Percentiles rank a stretch among this genome's conserved stretches.
Evolutionary conservation across 2,329 filamentous ascomycete species (phyloP).

Genomic region (Neodidymelliopsis sp.): DNA sequence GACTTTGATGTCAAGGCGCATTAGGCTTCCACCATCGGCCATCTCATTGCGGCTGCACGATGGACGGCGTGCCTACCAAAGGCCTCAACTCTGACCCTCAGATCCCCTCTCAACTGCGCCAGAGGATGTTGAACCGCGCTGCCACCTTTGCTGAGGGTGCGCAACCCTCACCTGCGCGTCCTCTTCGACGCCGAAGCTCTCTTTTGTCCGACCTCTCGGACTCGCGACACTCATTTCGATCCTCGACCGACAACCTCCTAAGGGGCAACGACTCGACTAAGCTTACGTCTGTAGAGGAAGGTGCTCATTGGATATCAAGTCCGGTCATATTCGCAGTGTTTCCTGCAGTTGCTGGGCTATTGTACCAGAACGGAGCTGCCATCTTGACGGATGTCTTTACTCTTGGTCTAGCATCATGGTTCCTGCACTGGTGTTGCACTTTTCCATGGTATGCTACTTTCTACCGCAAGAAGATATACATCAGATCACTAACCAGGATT

Average conservation of each 20-base stretch:
- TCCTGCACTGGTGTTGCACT: constrained; percentile 91
- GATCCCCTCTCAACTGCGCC: constrained; percentile 41
- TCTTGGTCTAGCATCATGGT: constrained; percentile 79
- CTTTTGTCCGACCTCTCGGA: constrained; percentile 81
- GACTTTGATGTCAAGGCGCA: constrained; percentile 19
- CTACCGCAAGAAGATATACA: neutral
- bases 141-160: constrained; percentile 45
- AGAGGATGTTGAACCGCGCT: constrained; percentile 47
- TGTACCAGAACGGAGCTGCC: constrained; percentile 84
- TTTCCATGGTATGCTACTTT: constrained; percentile 75
- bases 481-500: constrained; percentile 8
- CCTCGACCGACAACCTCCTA: constrained; percentile 73
- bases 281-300: constrained; percentile 55
- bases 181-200: constrained; percentile 71
- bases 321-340: constrained; percentile 84
- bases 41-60: constrained; percentile 22
- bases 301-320: constrained; percentile 78
- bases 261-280: constrained; percentile 37
- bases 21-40: constrained; percentile 11
- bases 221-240: constrained; percentile 67
- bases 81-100: constrained; percentile 28
- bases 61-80: constrained; percentile 32
- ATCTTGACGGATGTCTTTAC: constrained; percentile 87
- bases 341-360: constrained; percentile 81
- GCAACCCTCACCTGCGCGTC: constrained; percentile 26